Base-by-base conservation (phyloP, 2,329 filamentous ascomycete genomes). In the Penicillium sp. region DNA sequence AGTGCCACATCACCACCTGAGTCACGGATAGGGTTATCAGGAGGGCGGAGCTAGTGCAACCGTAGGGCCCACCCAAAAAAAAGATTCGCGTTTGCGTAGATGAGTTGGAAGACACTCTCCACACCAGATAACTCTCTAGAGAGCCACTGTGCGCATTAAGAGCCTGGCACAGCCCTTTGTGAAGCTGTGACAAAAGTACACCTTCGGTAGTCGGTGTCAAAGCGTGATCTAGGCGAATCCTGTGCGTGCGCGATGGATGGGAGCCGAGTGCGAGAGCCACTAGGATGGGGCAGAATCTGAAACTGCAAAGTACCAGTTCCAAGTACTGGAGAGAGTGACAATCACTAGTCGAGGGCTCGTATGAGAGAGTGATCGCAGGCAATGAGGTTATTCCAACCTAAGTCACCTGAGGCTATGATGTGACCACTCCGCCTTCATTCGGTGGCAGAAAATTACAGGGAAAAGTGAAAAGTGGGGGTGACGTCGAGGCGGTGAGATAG, bases 321-420 rank as follows among this genome's bases (percentile, higher is more conserved):
- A 31, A 47, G 24, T 19, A 46, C 46, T 22, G 18, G 14, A 49
- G 52, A 22, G 35, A 53, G 54, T 57, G 58, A 27, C 27, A 46
- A 56, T 59, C 50, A 49, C 56, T 54, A 36, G 53, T 24, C 31
- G 52, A 60, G 54, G 55, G 59, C 44, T 24, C 49, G 53, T 46
- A 61, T 40, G 55, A 54, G 41, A 39, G 27, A 37, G 7, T 47
- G 50, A 60, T 62, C 50, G 55, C 47, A 18, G 60, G 59, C 54
- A 43, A 66, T 64, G 64, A 66, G 64, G 63, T 63, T 68, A 66
- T 68, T 61, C 62, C 59, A 64, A 61, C 62, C 66, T 47, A 63
- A 67, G 61, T 66, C 66, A 66, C 61, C 61, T 66, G 65, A 67
- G 54, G 56, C 27, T 50, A 55, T 57, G 50, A 56, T 63, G 50